Conservation (phyloP, 441 rosid species). For the Omphalea diandra region DNA sequence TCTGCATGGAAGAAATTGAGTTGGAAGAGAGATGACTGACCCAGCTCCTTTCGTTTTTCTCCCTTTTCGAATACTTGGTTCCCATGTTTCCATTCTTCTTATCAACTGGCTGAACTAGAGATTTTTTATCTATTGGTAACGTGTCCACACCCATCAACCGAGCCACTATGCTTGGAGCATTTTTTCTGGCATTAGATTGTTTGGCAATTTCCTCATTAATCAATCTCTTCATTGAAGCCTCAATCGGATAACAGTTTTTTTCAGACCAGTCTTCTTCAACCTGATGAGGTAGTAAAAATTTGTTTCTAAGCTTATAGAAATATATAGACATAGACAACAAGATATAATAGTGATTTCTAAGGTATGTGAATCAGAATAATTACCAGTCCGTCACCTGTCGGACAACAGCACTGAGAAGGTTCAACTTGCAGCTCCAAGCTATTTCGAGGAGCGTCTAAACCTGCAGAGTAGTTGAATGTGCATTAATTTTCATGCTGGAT, state of each 20-base stretch:
- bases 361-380: not conserved
- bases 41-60: slow-evolving; percentile 39
- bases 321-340: slow-evolving; percentile 2
- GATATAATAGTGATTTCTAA: not conserved
- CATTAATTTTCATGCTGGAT: too few species aligned
- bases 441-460: slow-evolving; percentile 82
- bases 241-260: slow-evolving; percentile 45
- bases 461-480: slow-evolving; percentile 46
- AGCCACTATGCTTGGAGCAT: slow-evolving; percentile 81
- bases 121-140: slow-evolving; percentile 49
- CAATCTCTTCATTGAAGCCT: slow-evolving; percentile 76
- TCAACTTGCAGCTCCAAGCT: slow-evolving; percentile 81
- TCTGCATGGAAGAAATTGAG: slow-evolving; percentile 27
- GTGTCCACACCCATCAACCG: slow-evolving; percentile 87
- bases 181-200: slow-evolving; percentile 43
- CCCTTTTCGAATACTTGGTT: slow-evolving; percentile 34
- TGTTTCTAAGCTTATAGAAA: slow-evolving; percentile 4
- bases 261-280: slow-evolving; percentile 59
- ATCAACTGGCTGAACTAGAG: slow-evolving; percentile 33
- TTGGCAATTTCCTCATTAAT: slow-evolving; percentile 70
- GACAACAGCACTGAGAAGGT: slow-evolving; percentile 41
- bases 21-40: slow-evolving; percentile 30
- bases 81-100: slow-evolving; percentile 29
- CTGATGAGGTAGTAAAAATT: slow-evolving; percentile 33
- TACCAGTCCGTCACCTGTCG: slow-evolving; percentile 51